These are phyloP conservation scores for Leccinum subrobustum DNA, from an alignment of 1,284 basidiomycete species.

Conservation along the genomic window DNA sequence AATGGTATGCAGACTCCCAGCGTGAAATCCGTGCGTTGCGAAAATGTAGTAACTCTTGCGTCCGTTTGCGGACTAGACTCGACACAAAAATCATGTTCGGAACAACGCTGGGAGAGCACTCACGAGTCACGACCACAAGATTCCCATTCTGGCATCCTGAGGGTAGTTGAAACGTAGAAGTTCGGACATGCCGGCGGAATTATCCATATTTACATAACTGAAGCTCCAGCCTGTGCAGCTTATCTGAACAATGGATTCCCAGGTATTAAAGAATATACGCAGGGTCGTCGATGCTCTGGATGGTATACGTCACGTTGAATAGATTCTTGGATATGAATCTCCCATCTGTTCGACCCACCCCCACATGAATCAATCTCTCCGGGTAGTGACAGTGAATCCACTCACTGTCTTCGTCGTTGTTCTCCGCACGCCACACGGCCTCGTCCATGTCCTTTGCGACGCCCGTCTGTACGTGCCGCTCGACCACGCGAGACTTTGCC, in stretches of 20 bases:
- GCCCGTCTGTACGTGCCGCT: constrained; percentile 74
- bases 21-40: neutral
- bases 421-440: constrained; percentile 68
- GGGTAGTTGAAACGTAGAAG: neutral
- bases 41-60: neutral
- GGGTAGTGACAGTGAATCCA: neutral
- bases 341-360: constrained; percentile 21
- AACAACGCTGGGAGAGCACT: neutral
- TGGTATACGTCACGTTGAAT: constrained; percentile 26
- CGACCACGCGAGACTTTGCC: constrained; percentile 66
- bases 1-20: neutral
- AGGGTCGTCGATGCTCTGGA: constrained; percentile 29
- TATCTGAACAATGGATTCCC: neutral
- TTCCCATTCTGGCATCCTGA: neutral
- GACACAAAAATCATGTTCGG: neutral
- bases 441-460: constrained; percentile 66
- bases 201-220: neutral
- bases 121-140: neutral
- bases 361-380: neutral
- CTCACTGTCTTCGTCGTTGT: constrained; percentile 78
- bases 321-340: constrained; percentile 17
- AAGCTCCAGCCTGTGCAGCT: neutral
- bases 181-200: neutral
- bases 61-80: neutral
- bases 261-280: constrained; percentile 2